A percentile compares a stretch with the other conserved stretches of the same genome.
Evolutionary conservation across 2,329 filamentous ascomycete genomes (phyloP).

Genomic region (Hypoxylon sp.): DNA sequence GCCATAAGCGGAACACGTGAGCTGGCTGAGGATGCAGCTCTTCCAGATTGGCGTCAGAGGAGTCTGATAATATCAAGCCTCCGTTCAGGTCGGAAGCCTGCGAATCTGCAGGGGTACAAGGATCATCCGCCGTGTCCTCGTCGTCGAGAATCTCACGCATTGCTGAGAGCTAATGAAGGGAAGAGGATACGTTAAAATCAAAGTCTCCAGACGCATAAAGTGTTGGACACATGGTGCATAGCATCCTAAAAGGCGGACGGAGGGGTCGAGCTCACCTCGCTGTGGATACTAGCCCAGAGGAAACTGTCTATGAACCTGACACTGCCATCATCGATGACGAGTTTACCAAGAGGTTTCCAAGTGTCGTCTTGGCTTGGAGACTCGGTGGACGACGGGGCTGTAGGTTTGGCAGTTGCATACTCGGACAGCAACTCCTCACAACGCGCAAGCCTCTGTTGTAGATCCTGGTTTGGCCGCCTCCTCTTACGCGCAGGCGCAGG

Average conservation of each 20-base stretch:
- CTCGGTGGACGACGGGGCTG: constrained; percentile 42
- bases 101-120: constrained; percentile 57
- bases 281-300: constrained; percentile 65
- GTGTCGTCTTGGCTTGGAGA: constrained; percentile 51
- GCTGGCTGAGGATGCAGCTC: constrained; percentile 73
- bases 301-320: constrained; percentile 69
- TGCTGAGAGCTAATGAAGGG: constrained; percentile 61
- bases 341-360: constrained; percentile 64
- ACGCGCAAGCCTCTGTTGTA: constrained; percentile 70
- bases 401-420: constrained; percentile 60
- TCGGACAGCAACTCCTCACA: constrained; percentile 71
- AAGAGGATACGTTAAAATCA: constrained; percentile 35
- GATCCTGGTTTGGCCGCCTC: constrained; percentile 69
- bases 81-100: constrained; percentile 65
- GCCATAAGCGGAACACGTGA: constrained; percentile 79
- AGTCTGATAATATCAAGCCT: constrained; percentile 63
- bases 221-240: not conserved
- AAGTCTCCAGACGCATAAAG: not conserved
- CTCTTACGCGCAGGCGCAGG: constrained; percentile 71
- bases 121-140: constrained; percentile 62
- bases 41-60: constrained; percentile 56
- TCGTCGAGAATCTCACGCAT: constrained; percentile 71
- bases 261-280: constrained; percentile 61
- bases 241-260: not conserved
- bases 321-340: constrained; percentile 67